Evolutionary conservation across 305 asterid species (phyloP).

Genomic region (Ajuga reptans): DNA sequence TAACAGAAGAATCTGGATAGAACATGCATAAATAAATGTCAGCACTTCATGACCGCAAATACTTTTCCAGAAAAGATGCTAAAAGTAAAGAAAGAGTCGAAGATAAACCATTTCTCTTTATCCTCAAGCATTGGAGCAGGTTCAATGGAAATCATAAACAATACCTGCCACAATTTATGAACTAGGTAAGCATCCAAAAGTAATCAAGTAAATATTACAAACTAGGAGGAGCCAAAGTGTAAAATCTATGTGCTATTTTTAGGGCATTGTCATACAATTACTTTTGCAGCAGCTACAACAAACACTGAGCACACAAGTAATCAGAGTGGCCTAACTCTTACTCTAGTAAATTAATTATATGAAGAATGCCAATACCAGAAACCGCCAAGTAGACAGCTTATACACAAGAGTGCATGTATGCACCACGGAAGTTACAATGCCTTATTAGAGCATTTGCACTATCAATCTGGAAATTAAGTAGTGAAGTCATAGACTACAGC

Average conservation of each 20-base stretch:
- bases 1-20: neutral
- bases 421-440: neutral
- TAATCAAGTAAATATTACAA: conserved; percentile 13
- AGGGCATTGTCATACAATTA: neutral
- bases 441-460: neutral
- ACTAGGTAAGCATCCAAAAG: conserved; percentile 28
- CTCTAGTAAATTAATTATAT: neutral
- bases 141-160: conserved; percentile 92
- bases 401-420: neutral
- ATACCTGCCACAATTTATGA: conserved; percentile 51
- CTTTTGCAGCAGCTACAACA: conserved; percentile 1
- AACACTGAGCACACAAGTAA: neutral
- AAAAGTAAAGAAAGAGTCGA: conserved; percentile 24
- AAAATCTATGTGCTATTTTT: neutral
- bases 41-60: conserved; percentile 1
- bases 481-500: neutral
- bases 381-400: neutral
- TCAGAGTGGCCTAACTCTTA: neutral
- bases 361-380: conserved; percentile 2
- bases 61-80: neutral
- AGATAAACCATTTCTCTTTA: conserved; percentile 88
- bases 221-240: conserved; percentile 8
- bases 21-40: neutral
- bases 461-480: neutral
- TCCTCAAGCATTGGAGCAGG: conserved; percentile 99